These are phyloP conservation scores for Ascoidea asiatica DNA, from an alignment of 805 yeast species.

Conservation along the genomic window DNA sequence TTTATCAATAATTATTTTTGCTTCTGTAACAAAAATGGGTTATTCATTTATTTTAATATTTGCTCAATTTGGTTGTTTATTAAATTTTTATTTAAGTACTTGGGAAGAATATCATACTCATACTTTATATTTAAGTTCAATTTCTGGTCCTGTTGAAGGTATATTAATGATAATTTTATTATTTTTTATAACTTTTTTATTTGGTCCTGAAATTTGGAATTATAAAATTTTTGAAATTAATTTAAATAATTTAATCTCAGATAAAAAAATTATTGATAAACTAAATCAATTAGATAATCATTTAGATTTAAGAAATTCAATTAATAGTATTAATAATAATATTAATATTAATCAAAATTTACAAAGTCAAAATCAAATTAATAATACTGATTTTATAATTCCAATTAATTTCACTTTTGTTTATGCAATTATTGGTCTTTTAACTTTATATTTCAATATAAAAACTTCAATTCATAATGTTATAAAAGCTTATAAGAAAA, in stretches of 20 bases:
- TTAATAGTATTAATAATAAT: too few species aligned
- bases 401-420: conserved; percentile 27
- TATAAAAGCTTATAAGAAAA: conserved; percentile 26
- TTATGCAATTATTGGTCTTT: conserved; percentile 36
- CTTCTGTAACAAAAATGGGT: conserved; percentile 68
- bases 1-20: conserved; percentile 59
- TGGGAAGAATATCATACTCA: conserved; percentile 97
- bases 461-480: conserved; percentile 56
- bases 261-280: neutral
- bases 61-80: conserved; percentile 59
- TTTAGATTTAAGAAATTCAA: too few species aligned
- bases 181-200: conserved; percentile 48
- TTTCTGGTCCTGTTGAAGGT: conserved; percentile 95
- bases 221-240: conserved; percentile 23
- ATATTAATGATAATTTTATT: conserved; percentile 47
- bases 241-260: conserved; percentile 2
- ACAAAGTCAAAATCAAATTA: neutral
- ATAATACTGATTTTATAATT: conserved; percentile 4
- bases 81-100: conserved; percentile 78
- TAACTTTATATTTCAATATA: conserved; percentile 50
- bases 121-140: conserved; percentile 57
- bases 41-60: conserved; percentile 45
- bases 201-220: conserved; percentile 63
- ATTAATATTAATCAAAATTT: too few species aligned
- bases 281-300: neutral